Conservation (phyloP, 768 basidiomycete species). For the Mycena alexandri region DNA sequence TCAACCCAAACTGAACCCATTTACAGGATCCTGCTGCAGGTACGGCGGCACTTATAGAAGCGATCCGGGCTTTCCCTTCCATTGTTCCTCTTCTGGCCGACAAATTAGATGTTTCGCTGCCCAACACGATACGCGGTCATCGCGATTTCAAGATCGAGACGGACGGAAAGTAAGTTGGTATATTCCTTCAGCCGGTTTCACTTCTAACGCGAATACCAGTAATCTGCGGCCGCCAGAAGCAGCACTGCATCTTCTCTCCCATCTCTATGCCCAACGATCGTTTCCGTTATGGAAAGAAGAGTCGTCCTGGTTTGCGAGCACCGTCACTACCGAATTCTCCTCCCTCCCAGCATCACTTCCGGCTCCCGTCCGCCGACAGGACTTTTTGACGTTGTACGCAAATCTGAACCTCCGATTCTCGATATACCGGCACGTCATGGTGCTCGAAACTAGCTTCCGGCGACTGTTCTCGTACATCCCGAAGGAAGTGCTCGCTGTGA, state of each 20-base stretch:
- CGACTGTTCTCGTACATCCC: constrained; percentile 82
- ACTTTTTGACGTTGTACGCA: constrained; percentile 56
- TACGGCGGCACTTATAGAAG: constrained; percentile 77
- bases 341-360: constrained; percentile 53
- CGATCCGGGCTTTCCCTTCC: constrained; percentile 83
- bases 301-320: constrained; percentile 76
- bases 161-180: constrained; percentile 66
- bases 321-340: constrained; percentile 60
- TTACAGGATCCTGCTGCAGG: constrained; percentile 68
- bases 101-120: constrained; percentile 80
- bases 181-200: background rate
- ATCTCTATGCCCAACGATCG: constrained; percentile 89
- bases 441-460: constrained; percentile 74
- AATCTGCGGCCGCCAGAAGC: constrained; percentile 56
- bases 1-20: background rate
- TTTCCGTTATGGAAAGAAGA: constrained; percentile 86
- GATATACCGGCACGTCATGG: constrained; percentile 81
- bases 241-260: constrained; percentile 82
- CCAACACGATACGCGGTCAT: constrained; percentile 69
- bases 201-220: constrained; percentile 43
- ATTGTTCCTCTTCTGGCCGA: constrained; percentile 87
- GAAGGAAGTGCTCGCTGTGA: constrained; percentile 59
- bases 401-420: constrained; percentile 59
- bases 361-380: constrained; percentile 46
- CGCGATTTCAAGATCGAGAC: constrained; percentile 78